Conservation (phyloP, 2,329 filamentous ascomycete species). For the Ascochyta lentis region DNA sequence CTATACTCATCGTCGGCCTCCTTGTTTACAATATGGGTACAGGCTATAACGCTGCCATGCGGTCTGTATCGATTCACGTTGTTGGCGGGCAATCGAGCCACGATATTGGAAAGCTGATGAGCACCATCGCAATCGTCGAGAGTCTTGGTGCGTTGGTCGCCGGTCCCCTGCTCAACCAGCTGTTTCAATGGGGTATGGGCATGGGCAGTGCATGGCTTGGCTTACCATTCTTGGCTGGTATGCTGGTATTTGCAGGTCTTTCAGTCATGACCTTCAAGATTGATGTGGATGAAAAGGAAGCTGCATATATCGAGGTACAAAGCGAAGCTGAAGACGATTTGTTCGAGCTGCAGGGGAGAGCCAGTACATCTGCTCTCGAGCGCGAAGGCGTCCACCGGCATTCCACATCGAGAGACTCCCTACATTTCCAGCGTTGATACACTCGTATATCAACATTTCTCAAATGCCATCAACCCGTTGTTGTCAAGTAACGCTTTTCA, state of each 20-base stretch:
- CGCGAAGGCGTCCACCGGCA: slow-evolving; percentile 5
- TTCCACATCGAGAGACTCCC: slow-evolving; percentile 8
- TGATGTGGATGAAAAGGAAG: slow-evolving; percentile 29
- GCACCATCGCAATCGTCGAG: slow-evolving; percentile 58
- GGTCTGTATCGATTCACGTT: slow-evolving; percentile 56
- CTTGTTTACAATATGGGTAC: slow-evolving; percentile 58
- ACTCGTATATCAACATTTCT: accelerated
- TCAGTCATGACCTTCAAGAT: slow-evolving; percentile 39
- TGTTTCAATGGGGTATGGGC: slow-evolving; percentile 57
- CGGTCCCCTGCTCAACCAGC: slow-evolving; percentile 54
- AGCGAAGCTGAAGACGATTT: slow-evolving; percentile 22
- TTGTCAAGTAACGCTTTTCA: too few relatives aligned
- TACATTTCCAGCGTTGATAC: neutral
- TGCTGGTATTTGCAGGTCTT: slow-evolving; percentile 33
- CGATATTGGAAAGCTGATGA: slow-evolving; percentile 57
- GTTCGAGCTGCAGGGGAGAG: slow-evolving; percentile 15
- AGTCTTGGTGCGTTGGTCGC: slow-evolving; percentile 56
- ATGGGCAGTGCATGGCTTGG: slow-evolving; percentile 57
- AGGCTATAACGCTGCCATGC: slow-evolving; percentile 56
- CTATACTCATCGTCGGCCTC: slow-evolving; percentile 53
- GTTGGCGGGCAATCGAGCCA: slow-evolving; percentile 53
- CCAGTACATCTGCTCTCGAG: slow-evolving; percentile 22
- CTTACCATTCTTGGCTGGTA: slow-evolving; percentile 50
- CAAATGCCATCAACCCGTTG: neutral
- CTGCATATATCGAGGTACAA: slow-evolving; percentile 27